These are phyloP conservation scores for Populus ilicifolia DNA, from an alignment of 345 rosid species.

Conservation along the genomic window DNA sequence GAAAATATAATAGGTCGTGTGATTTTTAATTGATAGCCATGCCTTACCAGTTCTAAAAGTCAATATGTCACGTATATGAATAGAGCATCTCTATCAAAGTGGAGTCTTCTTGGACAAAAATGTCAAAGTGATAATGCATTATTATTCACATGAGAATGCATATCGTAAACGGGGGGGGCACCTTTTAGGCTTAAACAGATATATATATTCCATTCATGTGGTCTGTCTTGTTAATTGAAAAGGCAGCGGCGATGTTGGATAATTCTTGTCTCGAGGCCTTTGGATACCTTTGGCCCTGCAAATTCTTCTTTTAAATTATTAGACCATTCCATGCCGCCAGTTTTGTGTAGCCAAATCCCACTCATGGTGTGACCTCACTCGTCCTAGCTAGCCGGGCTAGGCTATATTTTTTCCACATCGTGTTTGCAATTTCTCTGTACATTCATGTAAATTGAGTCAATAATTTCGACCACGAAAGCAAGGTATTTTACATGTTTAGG, in stretches of 20 bases:
- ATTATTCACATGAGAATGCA: not conserved
- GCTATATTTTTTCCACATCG: not conserved
- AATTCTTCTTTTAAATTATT: not conserved
- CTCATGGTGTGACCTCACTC: not conserved
- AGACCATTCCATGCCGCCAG: constrained; percentile 19
- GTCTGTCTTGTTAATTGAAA: not conserved
- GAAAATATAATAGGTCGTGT: too few relatives aligned
- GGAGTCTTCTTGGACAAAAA: not conserved
- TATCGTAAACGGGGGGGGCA: not conserved
- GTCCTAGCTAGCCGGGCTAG: not conserved
- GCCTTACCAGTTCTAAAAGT: too few relatives aligned
- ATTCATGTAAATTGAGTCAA: not conserved
- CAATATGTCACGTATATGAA: too few relatives aligned
- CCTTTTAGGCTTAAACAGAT: not conserved
- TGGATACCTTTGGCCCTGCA: not conserved
- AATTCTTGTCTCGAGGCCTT: not conserved
- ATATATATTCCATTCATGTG: not conserved
- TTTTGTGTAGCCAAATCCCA: not conserved
- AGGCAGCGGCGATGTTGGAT: not conserved
- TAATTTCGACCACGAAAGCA: not conserved
- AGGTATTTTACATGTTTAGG: not conserved
- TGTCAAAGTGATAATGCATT: not conserved
- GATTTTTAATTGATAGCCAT: too few relatives aligned
- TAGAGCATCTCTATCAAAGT: not conserved
- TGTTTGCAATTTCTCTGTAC: not conserved